Base-by-base conservation (phyloP, 108 stramenopile species). In the Fragilariopsis cylindrus region DNA sequence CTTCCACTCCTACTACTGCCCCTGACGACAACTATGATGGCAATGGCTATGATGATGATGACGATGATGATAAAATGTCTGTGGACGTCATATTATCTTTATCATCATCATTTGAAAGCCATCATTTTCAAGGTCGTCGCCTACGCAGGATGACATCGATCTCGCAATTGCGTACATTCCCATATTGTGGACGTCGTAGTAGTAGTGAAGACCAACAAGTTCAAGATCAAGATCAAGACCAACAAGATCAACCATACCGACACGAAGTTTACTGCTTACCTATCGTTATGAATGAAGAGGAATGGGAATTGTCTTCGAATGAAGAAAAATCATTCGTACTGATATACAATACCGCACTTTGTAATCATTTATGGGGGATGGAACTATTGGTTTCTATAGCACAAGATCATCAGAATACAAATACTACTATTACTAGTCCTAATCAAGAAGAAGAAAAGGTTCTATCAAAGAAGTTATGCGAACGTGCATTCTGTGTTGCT, bases 341-440 rank as follows among this genome's bases (percentile, higher is more conserved):
- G 7, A 43, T 63, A 16, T 63, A 45, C 43, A 63, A 63, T 63
- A 45, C 62, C 13, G 62, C 62, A n/a, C 43, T 63, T 3, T 63
- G 43, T 13, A 63, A 63, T 41, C 62, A 63, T 13, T 15, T 63
- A 13, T 63, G 62, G 62, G 62, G 62, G 13, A 63, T 63, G 62
- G 15, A 63, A 7, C 21, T 52, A 9, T 13, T 52, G 50, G 12
- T 45, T 6, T 12, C 16, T 9, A 13, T 13, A 52, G 50, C 50
- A 52, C 9, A 9, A 9, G 50, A 9, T 13, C 9, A 52, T 13
- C 9, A 52, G 12, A 52, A 52, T 52, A 52, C 9, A 9, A 52
- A 52, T 13, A 52, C 9, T 13, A 9, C 50, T 52, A 0, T 13
- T 52, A 52, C 1, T 13, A 52, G 13, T 13, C 9, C 9, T 13